Conservation (phyloP, 805 yeast genomes). For the Kuraishia borneana region DNA sequence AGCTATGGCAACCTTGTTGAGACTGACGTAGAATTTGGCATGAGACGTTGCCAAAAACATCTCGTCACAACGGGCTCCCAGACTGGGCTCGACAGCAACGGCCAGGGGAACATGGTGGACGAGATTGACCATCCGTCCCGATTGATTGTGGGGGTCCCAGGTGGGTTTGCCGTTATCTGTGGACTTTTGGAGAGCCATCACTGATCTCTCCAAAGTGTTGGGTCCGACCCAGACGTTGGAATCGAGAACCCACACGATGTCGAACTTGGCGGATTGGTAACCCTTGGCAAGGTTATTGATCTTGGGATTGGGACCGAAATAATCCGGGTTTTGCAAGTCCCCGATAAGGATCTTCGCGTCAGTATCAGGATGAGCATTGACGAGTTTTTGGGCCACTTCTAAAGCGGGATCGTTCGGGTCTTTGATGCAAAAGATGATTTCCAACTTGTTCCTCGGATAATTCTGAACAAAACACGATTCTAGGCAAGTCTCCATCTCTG, state of each 20-base stretch:
- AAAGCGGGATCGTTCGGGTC: constrained; percentile 52
- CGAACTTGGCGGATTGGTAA: constrained; percentile 53
- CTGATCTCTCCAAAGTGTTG: constrained; percentile 55
- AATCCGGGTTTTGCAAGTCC: constrained; percentile 22
- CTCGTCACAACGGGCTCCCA: constrained; percentile 70
- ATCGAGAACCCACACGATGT: constrained; percentile 77
- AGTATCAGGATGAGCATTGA: constrained; percentile 40
- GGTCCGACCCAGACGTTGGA: constrained; percentile 74
- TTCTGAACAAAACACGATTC: constrained; percentile 57
- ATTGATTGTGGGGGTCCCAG: constrained; percentile 7
- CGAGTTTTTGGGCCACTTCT: constrained; percentile 37
- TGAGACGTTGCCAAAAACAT: constrained; percentile 79
- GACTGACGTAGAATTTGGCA: constrained; percentile 72
- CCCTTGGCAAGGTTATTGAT: constrained; percentile 83
- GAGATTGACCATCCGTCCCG: constrained; percentile 37
- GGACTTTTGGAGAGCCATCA: constrained; percentile 34
- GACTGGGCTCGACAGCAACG: constrained; percentile 16
- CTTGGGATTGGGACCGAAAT: constrained; percentile 81
- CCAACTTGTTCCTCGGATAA: constrained; percentile 49
- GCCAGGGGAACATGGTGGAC: constrained; percentile 82
- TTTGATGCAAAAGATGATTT: constrained; percentile 70
- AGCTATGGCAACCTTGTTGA: constrained; percentile 63
- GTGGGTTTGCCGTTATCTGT: constrained; percentile 36
- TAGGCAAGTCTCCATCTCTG: constrained; percentile 59
- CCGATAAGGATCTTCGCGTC: constrained; percentile 52